Percentiles rank a stretch among this genome's conserved stretches.
phyloP scores from a whole-genome alignment of 129 eudicot species.

The Helianthus annuus region HanXRQr2.0-SUNRISE NC_035444.2:9036849-9037348 shows the following conservation, averaged over 20 bases:
- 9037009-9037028: too few species aligned
- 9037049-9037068: neutral
- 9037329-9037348: conserved; percentile 21
- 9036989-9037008: too few species aligned
- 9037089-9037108: neutral
- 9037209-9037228: neutral
- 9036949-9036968: too few species aligned
- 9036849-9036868: too few species aligned
- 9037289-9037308: conserved; percentile 7
- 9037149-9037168: neutral
- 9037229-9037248: neutral
- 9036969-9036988: too few species aligned
- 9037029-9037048: too few species aligned
- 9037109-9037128: neutral
- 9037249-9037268: conserved; percentile 24
- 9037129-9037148: neutral
- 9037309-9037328: neutral
- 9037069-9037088: neutral
- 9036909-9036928: too few species aligned
- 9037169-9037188: neutral
- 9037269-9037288: conserved; percentile 32
- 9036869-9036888: too few species aligned
- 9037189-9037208: neutral
- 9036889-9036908: too few species aligned
- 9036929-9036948: too few species aligned